Evolutionary conservation across 371 early-diverging fungal species (phyloP), one percentile per base, ranked within the genome.

Genomic region (Mortierella sp.): DNA sequence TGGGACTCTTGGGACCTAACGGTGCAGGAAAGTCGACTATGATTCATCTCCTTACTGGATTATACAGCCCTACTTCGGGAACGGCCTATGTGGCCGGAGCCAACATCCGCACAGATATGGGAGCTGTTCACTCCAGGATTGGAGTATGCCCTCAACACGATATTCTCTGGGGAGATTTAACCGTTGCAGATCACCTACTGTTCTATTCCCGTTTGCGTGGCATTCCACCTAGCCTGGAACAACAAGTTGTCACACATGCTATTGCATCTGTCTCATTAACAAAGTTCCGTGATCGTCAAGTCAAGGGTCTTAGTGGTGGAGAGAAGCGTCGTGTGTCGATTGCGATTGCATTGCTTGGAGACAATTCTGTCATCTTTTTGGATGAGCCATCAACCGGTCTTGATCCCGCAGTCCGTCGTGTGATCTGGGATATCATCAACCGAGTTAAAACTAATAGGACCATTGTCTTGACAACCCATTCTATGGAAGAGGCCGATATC

Each of bases 71-170:
- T 3, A 86, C 89, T 5, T 62, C 76, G 16, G 95, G 94, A 28
- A 72, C 70, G 22, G 94, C 94, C 22, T 72, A 60, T 50, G 69
- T 95, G 0, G 90, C 89, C 4, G 92, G 93, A 0, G 92, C 81
- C 67, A 83, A 92, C 75, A 90, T 92, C 65, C 66, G 69, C 0
- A 88, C 87, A 1, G 76, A 93, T 43, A 87, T 84, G 69, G 67
- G 77, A 7, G 72, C 83, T 8, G 92, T 94, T 4, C 92, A 91
- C 69, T 63, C 83, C 41, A 83, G 78, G 62, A 92, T 92, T 59
- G 95, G 94, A 41, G 87, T 94, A 28, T 94, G 94, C 65, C 93
- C 95, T 11, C 94, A 91, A 76, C 90, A 91, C 64, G 93, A 92
- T 73, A 92, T 93, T 58, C 86, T 94, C 3, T 94, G 94, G 93